Evolutionary conservation across 371 early-diverging fungal species (phyloP), one percentile per base, ranked within the genome.

Genomic region (Mucor plumbeus): DNA sequence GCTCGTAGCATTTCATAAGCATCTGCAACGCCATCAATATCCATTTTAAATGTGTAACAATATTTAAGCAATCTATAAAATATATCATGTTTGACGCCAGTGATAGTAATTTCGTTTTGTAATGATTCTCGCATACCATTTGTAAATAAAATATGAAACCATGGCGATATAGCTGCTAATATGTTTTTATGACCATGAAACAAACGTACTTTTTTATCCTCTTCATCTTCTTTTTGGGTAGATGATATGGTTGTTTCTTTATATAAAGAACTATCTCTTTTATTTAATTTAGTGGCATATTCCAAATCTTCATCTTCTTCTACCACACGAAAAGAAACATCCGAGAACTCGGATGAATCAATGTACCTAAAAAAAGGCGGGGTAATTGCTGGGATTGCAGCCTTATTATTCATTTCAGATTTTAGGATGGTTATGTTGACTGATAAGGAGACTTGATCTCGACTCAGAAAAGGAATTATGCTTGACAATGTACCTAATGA

Each of bases 121-220:
- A 62, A 82, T 0, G 86, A 81, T 61, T 88, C 88, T 14, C 80
- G 82, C 88, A 88, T 87, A 31, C 88, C 88, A 63, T 85, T 88
- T 34, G 85, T 80, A 48, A 88, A 83, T 65, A 88, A 73, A 34
- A 83, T 81, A 40, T 82, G 75, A 43, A 88, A 88, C 64, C 82
- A 85, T 5, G 86, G 77, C 14, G 88, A 88, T 9, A 82, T 69
- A 8, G 80, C 77, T 35, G 84, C 80, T 34, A 88, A 64, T 6
- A 87, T 81, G 5, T 76, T 83, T 61, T 83, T 81, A 62, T 87
- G 87, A 7, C 82, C 86, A 59, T 80, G 75, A 64, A 85, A 83
- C 15, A 75, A 40, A n/a, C 67, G 75, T 14, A 11, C 53, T 6
- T 31, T 53, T 5, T 31, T 53, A 6, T 14, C 11, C 4, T 53